Base-by-base conservation (phyloP, 306 rosid genomes). In the Pyrus betulifolia region DNA sequence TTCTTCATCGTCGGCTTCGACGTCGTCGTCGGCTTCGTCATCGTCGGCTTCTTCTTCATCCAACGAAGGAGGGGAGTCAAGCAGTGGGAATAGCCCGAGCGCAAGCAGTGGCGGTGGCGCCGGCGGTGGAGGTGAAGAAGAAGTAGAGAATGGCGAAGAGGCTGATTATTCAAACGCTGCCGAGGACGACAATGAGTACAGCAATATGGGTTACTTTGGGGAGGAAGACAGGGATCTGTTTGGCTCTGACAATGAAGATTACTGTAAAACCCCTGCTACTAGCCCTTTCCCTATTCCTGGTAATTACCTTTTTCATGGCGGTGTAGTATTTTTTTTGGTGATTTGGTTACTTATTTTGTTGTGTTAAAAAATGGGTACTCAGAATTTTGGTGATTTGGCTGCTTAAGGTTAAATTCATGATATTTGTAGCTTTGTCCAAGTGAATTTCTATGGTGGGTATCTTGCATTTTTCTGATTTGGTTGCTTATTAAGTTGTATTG, bases 191-290 rank as follows among this genome's bases (percentile, higher is more conserved):
- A 78, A 79, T 67, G 60, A 72, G 46, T 74, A 76, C 45, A 76
- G 55, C 46, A 69, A 49, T 45, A 79, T 59, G 55, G 81, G 63
- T 30, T 8, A 49, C 72, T 21, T 14, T 61, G 85, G 82, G 30
- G 44, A 52, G 7, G 92, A 92, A 8, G 91, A 89, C 7, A 91
- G 80, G 67, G 99, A 95, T 88, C 96, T 95, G 14, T 95, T 95
- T 79, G 93, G 89, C 28, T 92, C 97, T 54, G 99, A 95, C 75
- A 91, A 90, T 62, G 97, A 95, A 81, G 97, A 85, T 75, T 95
- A 84, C 81, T 83, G 85, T 72, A 92, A 93, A 88, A 89, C 99
- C 83, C 87, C 75, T 61, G 92, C 91, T 30, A 76, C 61, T 82
- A 95, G 97, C 76, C 96, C 99, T 62, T 79, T 12, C 77, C 65